phyloP scores from a whole-genome alignment of 306 rosid genomes.

The Cucumis sativus region Cucumber_9930_V3 NC_026658.2:26331001-26331500 shows the following conservation, averaged over 20 bases:
- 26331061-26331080: constrained; percentile 20
- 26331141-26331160: constrained; percentile 20
- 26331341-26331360: not conserved
- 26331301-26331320: not conserved
- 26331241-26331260: constrained; percentile 27
- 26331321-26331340: not conserved
- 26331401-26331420: not conserved
- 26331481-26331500: not conserved
- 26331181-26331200: constrained; percentile 30
- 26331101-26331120: constrained; percentile 33
- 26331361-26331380: not conserved
- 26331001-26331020: constrained; percentile 22
- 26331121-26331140: constrained; percentile 25
- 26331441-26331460: not conserved
- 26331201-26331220: constrained; percentile 33
- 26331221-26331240: constrained; percentile 30
- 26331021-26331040: constrained; percentile 16
- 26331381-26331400: not conserved
- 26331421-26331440: not conserved
- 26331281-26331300: not conserved
- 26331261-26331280: constrained; percentile 32
- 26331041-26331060: constrained; percentile 27
- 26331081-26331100: constrained; percentile 25
- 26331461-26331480: not conserved
- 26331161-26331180: constrained; percentile 27